Conservation (phyloP, 768 basidiomycete species). For the Suillus paluster region DNA sequence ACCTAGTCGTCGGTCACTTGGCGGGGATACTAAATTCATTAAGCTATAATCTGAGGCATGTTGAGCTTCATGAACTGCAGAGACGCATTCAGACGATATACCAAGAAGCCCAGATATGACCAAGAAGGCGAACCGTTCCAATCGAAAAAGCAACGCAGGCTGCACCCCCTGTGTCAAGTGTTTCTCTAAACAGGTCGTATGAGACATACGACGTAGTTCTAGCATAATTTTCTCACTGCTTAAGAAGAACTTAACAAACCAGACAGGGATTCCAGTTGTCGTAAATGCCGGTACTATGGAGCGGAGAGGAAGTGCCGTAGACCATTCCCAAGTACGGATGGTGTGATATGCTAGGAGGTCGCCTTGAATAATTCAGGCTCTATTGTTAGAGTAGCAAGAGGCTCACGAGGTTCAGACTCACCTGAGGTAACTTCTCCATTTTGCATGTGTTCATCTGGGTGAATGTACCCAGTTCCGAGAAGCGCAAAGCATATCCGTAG, state of each 20-base stretch:
- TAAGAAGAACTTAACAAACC: slow-evolving; percentile 18
- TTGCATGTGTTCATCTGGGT: slow-evolving; percentile 48
- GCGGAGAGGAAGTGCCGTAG: slow-evolving; percentile 36
- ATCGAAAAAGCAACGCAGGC: slow-evolving; percentile 28
- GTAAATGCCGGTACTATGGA: slow-evolving; percentile 37
- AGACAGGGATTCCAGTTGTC: slow-evolving; percentile 40
- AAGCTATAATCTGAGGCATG: slow-evolving; percentile 28
- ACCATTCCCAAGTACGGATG: slow-evolving; percentile 44
- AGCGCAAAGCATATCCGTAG: slow-evolving; percentile 36
- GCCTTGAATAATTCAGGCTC: slow-evolving; percentile 21
- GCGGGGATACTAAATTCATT: slow-evolving; percentile 23
- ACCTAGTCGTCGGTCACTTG: slow-evolving; percentile 22
- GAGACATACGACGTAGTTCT: slow-evolving; percentile 4
- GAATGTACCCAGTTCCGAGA: slow-evolving; percentile 41
- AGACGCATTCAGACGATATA: slow-evolving; percentile 15
- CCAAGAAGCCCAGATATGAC: slow-evolving; percentile 38
- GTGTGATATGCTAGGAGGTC: slow-evolving; percentile 31
- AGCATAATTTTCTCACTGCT: slow-evolving; percentile 25
- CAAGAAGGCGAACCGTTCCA: slow-evolving; percentile 37
- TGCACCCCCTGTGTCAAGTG: slow-evolving; percentile 7
- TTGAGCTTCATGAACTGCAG: slow-evolving; percentile 10
- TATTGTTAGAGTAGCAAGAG: slow-evolving; percentile 11
- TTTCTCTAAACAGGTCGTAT: slow-evolving; percentile 18
- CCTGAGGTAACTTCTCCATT: slow-evolving; percentile 44
- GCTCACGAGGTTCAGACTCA: slow-evolving; percentile 16